These are phyloP conservation scores for Cenchrus purpureus DNA, from an alignment of 176 grass and related monocot genomes.

Conservation along the genomic window DNA sequence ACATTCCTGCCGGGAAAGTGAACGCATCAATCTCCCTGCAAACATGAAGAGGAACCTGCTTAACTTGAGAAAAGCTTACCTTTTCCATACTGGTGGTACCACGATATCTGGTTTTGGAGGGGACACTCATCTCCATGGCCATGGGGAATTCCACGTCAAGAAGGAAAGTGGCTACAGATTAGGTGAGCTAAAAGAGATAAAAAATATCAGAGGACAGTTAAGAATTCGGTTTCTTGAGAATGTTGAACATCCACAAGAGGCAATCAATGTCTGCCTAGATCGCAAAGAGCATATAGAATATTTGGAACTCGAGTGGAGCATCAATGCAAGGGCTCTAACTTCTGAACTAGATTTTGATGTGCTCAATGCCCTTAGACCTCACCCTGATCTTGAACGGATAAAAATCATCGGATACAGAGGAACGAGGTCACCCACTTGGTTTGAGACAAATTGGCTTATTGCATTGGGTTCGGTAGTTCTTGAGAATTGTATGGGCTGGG, in stretches of 20 bases:
- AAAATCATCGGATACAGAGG: slow-evolving; percentile 57
- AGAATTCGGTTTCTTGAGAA: slow-evolving; percentile 60
- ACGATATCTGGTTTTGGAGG: slow-evolving; percentile 51
- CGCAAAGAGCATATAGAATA: slow-evolving; percentile 40
- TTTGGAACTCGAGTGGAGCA: slow-evolving; percentile 51
- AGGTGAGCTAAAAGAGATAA: slow-evolving; percentile 53
- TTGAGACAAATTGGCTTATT: slow-evolving; percentile 45
- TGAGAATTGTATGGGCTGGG: slow-evolving; percentile 39
- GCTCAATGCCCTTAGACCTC: slow-evolving; percentile 53
- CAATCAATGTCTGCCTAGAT: slow-evolving; percentile 42
- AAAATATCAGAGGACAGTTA: slow-evolving; percentile 35
- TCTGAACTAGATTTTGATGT: slow-evolving; percentile 50
- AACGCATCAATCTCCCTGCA: slow-evolving; percentile 38
- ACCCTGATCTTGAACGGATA: slow-evolving; percentile 43
- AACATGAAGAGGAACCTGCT: slow-evolving; percentile 51
- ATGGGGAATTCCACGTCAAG: slow-evolving; percentile 55
- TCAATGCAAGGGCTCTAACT: slow-evolving; percentile 18
- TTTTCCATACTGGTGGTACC: slow-evolving; percentile 29
- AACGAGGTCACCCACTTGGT: slow-evolving; percentile 50
- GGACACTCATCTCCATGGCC: slow-evolving; percentile 46
- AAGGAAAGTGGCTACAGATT: slow-evolving; percentile 55
- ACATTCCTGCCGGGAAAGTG: slow-evolving; percentile 55
- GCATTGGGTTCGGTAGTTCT: slow-evolving; percentile 37
- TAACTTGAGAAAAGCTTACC: slow-evolving; percentile 55
- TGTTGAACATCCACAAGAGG: slow-evolving; percentile 40